A percentile compares a stretch with the other conserved stretches of the same genome.
These are phyloP conservation scores for Athelia sp. DNA, from an alignment of 1,284 basidiomycete species.

Conservation along the genomic window DNA sequence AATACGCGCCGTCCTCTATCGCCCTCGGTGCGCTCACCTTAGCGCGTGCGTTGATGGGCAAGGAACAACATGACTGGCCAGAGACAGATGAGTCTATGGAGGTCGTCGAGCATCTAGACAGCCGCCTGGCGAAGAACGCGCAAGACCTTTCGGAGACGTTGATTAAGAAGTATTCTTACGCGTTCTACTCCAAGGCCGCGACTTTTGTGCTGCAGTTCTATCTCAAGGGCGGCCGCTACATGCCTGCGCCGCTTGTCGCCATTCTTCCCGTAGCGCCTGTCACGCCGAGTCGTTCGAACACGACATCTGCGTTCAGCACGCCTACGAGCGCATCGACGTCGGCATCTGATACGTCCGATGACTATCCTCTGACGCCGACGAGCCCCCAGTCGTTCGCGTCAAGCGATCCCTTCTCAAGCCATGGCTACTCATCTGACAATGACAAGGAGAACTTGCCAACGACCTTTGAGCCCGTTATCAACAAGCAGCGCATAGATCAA, in stretches of 20 bases:
- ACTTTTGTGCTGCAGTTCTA: constrained; percentile 92
- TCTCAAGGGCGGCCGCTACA: constrained; percentile 69
- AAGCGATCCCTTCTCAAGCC: constrained; percentile 50
- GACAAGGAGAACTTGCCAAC: constrained; percentile 77
- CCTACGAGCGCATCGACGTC: constrained; percentile 70
- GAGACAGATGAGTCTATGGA: constrained; percentile 75
- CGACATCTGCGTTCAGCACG: constrained; percentile 55
- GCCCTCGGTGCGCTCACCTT: constrained; percentile 86
- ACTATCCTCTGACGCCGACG: constrained; percentile 75
- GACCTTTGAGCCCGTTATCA: constrained; percentile 63
- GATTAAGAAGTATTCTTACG: constrained; percentile 96
- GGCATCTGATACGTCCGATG: constrained; percentile 71
- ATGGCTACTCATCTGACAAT: constrained; percentile 45
- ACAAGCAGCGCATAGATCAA: constrained; percentile 62
- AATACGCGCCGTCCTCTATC: constrained; percentile 80
- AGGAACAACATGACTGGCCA: constrained; percentile 71
- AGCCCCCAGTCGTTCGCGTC: constrained; percentile 53
- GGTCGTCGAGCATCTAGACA: constrained; percentile 83
- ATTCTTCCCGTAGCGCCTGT: constrained; percentile 43
- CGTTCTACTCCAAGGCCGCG: constrained; percentile 92
- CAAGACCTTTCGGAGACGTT: constrained; percentile 90
- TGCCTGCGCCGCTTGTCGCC: constrained; percentile 28
- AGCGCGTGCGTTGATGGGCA: constrained; percentile 82
- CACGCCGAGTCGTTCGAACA: constrained; percentile 59
- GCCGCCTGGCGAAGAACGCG: constrained; percentile 78